Conservation (phyloP, 2,329 filamentous ascomycete species). For the Fusarium sp. region DNA sequence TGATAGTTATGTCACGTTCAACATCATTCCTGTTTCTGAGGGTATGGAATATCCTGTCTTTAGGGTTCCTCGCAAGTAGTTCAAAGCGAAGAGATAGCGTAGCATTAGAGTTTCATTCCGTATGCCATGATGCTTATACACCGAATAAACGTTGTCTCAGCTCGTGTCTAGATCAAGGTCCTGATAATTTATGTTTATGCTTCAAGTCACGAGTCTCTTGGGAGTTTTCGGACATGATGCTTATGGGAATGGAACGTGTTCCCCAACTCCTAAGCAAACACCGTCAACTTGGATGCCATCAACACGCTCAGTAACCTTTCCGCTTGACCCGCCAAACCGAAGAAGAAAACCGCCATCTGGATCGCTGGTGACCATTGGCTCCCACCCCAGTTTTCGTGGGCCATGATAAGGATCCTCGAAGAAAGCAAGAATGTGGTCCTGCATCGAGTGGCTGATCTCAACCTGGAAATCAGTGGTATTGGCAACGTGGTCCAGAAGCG, state of each 20-base stretch:
- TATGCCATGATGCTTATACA: too few species aligned
- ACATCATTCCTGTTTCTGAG: slow-evolving; percentile 6
- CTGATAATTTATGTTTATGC: too few species aligned
- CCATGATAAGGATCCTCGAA: not conserved
- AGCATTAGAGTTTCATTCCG: too few species aligned
- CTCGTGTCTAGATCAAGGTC: too few species aligned
- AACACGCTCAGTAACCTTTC: not conserved
- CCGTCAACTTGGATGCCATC: not conserved
- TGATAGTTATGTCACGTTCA: slow-evolving; percentile 23
- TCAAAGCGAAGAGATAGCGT: not conserved
- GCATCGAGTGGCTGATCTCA: not conserved
- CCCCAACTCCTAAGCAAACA: not conserved
- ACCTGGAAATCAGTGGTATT: not conserved
- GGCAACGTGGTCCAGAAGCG: not conserved
- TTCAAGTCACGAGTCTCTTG: too few species aligned
- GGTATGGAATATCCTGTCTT: slow-evolving; percentile 24
- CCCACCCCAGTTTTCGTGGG: not conserved
- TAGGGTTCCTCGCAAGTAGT: not conserved
- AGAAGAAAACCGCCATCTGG: not conserved
- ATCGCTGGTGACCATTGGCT: not conserved
- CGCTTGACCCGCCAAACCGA: not conserved
- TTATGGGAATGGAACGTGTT: not conserved
- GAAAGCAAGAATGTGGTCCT: not conserved
- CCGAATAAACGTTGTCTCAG: too few species aligned
- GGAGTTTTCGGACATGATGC: too few species aligned